Evolutionary conservation across 805 yeast genomes (phyloP), one percentile per base, ranked within the genome.

Genomic region (Wickerhamiella bombiphila): DNA sequence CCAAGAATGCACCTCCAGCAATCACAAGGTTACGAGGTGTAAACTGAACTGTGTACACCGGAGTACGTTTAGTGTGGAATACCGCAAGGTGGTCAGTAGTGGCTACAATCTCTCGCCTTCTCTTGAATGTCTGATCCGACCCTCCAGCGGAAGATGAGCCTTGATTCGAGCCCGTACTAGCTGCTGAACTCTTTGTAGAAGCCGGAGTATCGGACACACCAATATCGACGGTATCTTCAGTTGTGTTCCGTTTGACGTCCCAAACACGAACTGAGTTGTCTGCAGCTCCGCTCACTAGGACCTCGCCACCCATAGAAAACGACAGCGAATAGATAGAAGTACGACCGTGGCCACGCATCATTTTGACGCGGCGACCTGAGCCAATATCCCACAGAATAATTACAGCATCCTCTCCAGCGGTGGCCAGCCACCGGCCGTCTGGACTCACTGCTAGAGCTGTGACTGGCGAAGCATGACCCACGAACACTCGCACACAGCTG

Each of bases 351-450:
- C 98, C 98, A 41, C 82, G 71, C 96, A 91, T 82, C 7, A 81
- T 67, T 59, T 91, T 91, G 46, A 91, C 63, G 36, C 85, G 65
- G 46, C 93, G 69, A 17, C 97, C 97, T 2, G 86, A 71, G 2
- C 95, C 94, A 39, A 81, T 74, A 61, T 91, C 99, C 94, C 96
- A 91, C 29, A 91, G 68, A 53, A 79, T 78, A 25, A 91, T 80
- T 7, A 79, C 70, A 31, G 85, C 74, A 56, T 91, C 97, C 54
- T 85, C 96, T 38, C 94, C 94, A 2, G 93, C 96, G 40, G 85
- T 73, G 3, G 97, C 95, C 40, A 91, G 63, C 88, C 94, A 81
- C 53, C 96, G 69, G 3, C 99, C 99, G 63, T 91, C 96, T 0
- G 97, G 97, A 1, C 94, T 79, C 6, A 83, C 93, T 0, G 93